Percentiles rank a stretch among this genome's conserved stretches.
phyloP scores from a whole-genome alignment of 805 yeast genomes.

The Monosporozyma unispora region DNA sequence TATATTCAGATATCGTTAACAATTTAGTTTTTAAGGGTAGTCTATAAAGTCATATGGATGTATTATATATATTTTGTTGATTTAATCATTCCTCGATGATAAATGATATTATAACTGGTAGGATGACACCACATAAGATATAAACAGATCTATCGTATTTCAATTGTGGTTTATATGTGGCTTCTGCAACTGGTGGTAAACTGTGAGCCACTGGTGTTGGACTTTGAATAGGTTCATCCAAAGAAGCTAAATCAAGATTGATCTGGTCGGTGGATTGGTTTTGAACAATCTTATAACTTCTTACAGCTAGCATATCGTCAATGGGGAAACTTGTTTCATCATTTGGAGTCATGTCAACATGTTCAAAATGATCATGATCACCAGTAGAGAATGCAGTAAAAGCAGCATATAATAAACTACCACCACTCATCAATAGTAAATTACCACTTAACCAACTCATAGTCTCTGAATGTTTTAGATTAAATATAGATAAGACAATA shows the following conservation, averaged over 20 bases:
- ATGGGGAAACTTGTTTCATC: background rate
- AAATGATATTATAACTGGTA: conserved; percentile 25
- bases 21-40: background rate
- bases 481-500: conserved; percentile 19
- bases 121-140: conserved; percentile 19
- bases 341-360: background rate
- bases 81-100: conserved; percentile 10
- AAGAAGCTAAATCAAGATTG: background rate
- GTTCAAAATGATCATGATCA: background rate
- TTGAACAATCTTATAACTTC: conserved; percentile 3
- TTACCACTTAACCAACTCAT: conserved; percentile 28
- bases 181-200: too few species aligned
- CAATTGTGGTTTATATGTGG: background rate
- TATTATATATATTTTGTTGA: background rate
- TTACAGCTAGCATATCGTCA: background rate
- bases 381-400: conserved; percentile 23
- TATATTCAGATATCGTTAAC: background rate
- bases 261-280: conserved; percentile 1
- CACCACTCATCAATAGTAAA: conserved; percentile 28
- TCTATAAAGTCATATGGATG: background rate
- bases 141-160: conserved; percentile 16
- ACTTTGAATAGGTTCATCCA: conserved; percentile 1
- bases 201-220: background rate
- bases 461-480: conserved; percentile 19
- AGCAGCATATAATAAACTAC: conserved; percentile 30